Conservation (phyloP, 345 rosid genomes). For the Barbarea vulgaris region DNA sequence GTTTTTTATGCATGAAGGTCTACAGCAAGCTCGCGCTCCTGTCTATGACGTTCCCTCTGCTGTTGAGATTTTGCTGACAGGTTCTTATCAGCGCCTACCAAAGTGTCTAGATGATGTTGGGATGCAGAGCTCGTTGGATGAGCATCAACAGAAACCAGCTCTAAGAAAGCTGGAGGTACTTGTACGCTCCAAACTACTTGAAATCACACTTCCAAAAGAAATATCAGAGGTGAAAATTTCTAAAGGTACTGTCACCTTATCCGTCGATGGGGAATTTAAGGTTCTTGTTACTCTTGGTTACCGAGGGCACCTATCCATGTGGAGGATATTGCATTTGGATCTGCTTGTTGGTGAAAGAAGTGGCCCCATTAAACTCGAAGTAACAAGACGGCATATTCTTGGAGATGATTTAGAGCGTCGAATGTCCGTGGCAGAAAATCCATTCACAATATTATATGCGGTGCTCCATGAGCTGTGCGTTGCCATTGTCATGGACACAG, state of each 20-base stretch:
- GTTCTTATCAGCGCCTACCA: conserved; percentile 87
- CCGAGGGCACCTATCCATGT: conserved; percentile 86
- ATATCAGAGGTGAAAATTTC: conserved; percentile 82
- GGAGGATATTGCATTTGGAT: conserved; percentile 98
- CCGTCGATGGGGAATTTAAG: conserved; percentile 88
- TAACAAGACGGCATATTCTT: conserved; percentile 69
- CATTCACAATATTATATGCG: conserved; percentile 69
- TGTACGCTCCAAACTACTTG: conserved; percentile 89
- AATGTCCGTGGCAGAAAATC: conserved; percentile 89
- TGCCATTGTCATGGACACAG: conserved; percentile 93
- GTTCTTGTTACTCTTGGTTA: conserved; percentile 97
- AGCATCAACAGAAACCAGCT: conserved; percentile 80
- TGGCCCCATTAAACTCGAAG: conserved; percentile 76
- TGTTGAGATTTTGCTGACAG: conserved; percentile 77
- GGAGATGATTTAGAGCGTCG: conserved; percentile 98
- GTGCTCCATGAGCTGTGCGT: conserved; percentile 92
- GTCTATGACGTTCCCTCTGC: conserved; percentile 98
- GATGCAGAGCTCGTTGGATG: conserved; percentile 69
- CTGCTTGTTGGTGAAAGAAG: conserved; percentile 95
- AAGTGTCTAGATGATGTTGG: conserved; percentile 95
- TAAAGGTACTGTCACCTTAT: conserved; percentile 76
- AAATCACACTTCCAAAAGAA: conserved; percentile 82
- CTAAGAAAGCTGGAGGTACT: conserved; percentile 84
- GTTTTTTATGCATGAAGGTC: conserved; percentile 97
- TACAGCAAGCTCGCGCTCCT: conserved; percentile 98